A percentile compares a stretch with the other conserved stretches of the same genome.
These are phyloP conservation scores for Teunomyces pallodes DNA, from an alignment of 805 yeast genomes.

Conservation along the genomic window DNA sequence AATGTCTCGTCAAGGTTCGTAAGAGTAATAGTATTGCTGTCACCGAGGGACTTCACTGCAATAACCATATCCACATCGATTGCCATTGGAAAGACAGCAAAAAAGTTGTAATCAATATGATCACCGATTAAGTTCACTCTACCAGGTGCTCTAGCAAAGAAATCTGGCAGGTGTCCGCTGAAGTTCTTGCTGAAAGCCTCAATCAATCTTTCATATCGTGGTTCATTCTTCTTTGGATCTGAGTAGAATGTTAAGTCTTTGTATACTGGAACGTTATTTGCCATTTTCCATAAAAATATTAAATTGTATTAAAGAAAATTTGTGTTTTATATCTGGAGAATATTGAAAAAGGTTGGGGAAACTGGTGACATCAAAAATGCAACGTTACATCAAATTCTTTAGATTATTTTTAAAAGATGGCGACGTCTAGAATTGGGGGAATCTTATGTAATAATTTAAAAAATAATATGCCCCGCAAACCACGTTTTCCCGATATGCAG, in stretches of 20 bases:
- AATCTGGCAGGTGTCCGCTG: constrained; percentile 32
- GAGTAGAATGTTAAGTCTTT: constrained; percentile 35
- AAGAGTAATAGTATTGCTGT: constrained; percentile 23
- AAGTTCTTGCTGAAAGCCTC: constrained; percentile 22
- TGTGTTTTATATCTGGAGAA: neutral
- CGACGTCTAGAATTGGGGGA: no score
- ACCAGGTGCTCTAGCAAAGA: constrained; percentile 68
- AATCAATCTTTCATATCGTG: constrained; percentile 26
- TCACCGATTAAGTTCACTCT: constrained; percentile 74
- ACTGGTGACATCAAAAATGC: neutral
- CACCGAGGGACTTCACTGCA: constrained; percentile 36
- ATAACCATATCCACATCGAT: constrained; percentile 60
- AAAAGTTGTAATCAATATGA: constrained; percentile 68
- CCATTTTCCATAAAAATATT: neutral
- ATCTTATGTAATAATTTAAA: neutral
- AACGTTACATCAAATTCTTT: constrained; percentile 5
- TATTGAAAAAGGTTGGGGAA: neutral
- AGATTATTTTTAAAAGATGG: no score
- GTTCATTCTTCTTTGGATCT: constrained; percentile 20
- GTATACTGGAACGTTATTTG: constrained; percentile 31
- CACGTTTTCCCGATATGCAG: neutral
- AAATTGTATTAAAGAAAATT: neutral
- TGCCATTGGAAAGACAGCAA: constrained; percentile 72
- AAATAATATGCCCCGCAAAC: neutral
- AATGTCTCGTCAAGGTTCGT: constrained; percentile 36